Percentiles rank a stretch among this genome's conserved stretches.
phyloP scores from a whole-genome alignment of 352 stramenopile genomes.

The Phytopythium ostracodes region DNA sequence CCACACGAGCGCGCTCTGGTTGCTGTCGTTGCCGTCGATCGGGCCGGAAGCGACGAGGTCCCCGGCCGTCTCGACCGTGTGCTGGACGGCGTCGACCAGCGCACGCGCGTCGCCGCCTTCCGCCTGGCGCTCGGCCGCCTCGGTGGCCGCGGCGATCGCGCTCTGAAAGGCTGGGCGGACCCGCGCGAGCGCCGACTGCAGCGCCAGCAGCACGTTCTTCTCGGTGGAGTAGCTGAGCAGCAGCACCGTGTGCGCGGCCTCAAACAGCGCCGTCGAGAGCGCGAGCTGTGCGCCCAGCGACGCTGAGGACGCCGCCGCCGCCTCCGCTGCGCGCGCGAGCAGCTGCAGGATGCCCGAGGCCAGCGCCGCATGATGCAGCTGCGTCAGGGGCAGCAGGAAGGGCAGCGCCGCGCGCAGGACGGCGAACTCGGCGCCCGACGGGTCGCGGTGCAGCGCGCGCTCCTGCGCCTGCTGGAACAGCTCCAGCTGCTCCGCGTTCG shows the following conservation, averaged over 20 bases:
- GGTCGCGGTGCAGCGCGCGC: constrained; percentile 52
- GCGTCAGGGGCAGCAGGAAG: constrained; percentile 38
- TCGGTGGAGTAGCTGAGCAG: constrained; percentile 71
- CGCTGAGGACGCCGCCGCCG: neutral
- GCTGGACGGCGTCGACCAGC: constrained; percentile 35
- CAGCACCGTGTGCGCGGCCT: constrained; percentile 49
- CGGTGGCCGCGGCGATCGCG: constrained; percentile 12
- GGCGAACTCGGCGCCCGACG: constrained; percentile 28
- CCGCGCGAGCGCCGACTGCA: constrained; percentile 37
- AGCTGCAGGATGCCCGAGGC: constrained; percentile 52
- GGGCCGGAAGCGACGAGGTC: constrained; percentile 37
- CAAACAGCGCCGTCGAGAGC: constrained; percentile 39
- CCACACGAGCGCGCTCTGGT: constrained; percentile 51
- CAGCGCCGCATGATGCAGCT: constrained; percentile 60
- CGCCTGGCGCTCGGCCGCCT: constrained; percentile 8
- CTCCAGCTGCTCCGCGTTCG: constrained; percentile 49
- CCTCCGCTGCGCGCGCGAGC: constrained; percentile 22
- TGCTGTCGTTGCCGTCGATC: constrained; percentile 20
- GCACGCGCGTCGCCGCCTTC: constrained; percentile 11
- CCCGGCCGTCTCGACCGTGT: constrained; percentile 35
- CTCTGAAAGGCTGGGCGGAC: constrained; percentile 43
- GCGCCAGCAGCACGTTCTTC: constrained; percentile 57
- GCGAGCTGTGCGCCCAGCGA: constrained; percentile 17
- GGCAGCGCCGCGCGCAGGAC: constrained; percentile 41
- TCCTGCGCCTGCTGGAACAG: constrained; percentile 66